Base-by-base conservation (phyloP, 2,329 filamentous ascomycete genomes). In the Zasmidium citrigriseum region DNA sequence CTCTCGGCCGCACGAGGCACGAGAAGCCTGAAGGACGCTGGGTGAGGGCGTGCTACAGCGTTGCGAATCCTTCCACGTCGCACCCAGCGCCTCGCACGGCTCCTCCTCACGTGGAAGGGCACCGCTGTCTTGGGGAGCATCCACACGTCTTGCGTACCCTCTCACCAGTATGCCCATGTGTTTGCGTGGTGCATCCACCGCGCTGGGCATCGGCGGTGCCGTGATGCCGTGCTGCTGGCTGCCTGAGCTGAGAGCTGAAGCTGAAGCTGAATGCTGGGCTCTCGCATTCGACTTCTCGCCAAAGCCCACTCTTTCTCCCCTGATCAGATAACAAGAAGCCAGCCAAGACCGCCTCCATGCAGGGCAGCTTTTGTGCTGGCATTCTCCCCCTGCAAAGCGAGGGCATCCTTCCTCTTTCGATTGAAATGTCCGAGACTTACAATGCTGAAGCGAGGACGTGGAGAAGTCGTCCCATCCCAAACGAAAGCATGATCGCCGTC, bases 161-260 rank as follows among this genome's bases (percentile, higher is more conserved):
- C 34, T 11, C 25, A 38, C 25, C 20, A 11, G 23, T 10, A 23
- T 29, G 44, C 22, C 52, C 41, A 46, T 54, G 52, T 54, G 52
- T 46, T 24, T 41, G 52, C 41, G 41, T 54, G 20, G 34, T 41
- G 34, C 34, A 54, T 52, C 22, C 50, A 9, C 34, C 29, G 29
- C 20, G 41, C 52, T 54, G 22, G 38, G 23, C 21, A 21, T 54
- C 14, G 38, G 44, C 38, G 22, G 38, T 45, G 52, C 24, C 41
- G 38, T 5, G 14, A 18, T 24, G 34, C 34, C 50, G 27, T 41
- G 29, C 14, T 50, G 23, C 20, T 53, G 50, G 23, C 38, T 23
- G 22, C 29, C 38, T 53, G 50, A 54, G 52, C 22, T 54, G 52
- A 46, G 27, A 34, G 49, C 49, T n/a, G n/a, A n/a, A n/a, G n/a